These are phyloP conservation scores for Acacia crassicarpa DNA, from an alignment of 306 rosid genomes.

Conservation along the genomic window DNA sequence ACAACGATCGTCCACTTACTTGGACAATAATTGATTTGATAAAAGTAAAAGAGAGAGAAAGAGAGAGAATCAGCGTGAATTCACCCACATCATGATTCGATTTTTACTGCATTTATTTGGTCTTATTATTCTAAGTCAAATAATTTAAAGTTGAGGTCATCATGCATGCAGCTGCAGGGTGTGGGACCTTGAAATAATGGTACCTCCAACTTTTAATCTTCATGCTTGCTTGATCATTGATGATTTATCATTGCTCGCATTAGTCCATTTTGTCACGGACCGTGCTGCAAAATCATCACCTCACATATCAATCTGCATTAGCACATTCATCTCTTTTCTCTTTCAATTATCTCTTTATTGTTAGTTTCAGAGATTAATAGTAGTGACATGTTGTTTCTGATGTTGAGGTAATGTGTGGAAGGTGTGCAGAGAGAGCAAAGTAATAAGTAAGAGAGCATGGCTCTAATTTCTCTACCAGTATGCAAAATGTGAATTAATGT, in stretches of 20 bases:
- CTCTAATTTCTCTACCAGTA: neutral
- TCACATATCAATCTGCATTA: neutral
- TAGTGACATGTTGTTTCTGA: neutral
- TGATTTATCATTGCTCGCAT: neutral
- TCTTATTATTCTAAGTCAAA: conserved; percentile 28
- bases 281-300: conserved; percentile 30
- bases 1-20: conserved; percentile 3
- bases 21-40: conserved; percentile 11
- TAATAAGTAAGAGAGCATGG: neutral
- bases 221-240: conserved; percentile 28
- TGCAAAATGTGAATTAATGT: neutral
- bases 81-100: neutral
- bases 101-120: neutral
- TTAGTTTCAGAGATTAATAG: neutral
- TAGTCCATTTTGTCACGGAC: conserved; percentile 21
- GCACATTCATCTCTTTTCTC: neutral
- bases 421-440: neutral
- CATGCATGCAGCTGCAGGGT: conserved; percentile 8
- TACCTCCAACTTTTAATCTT: conserved; percentile 9
- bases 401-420: neutral
- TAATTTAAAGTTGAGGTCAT: conserved; percentile 34
- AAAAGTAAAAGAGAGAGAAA: neutral
- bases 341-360: neutral
- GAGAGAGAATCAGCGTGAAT: conserved; percentile 29
- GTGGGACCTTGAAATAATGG: conserved; percentile 31